Base-by-base conservation (phyloP, 148 eudicot species). In the Camellia sinensis region DNA sequence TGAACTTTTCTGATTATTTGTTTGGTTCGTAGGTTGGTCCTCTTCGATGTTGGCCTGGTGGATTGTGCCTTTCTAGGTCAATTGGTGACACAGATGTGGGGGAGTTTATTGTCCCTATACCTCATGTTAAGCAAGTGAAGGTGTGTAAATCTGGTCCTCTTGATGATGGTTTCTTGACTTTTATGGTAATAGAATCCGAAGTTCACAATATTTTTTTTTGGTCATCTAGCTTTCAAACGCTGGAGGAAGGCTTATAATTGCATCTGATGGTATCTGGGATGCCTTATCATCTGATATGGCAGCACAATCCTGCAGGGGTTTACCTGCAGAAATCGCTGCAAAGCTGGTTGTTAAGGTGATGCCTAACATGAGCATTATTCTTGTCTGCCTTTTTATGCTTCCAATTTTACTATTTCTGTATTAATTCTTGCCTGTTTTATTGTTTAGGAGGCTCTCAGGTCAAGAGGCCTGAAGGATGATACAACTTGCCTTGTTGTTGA, bases 61-160 rank as follows among this genome's bases (percentile, higher is more conserved):
- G 99, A 80, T 87, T 96, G 80, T 96, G 99, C 82, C 97, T 96
- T 70, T 96, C 98, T 46, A 87, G 99, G 83, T 96, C 99, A 37
- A 96, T 96, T 56, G 99, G 99, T 82, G 99, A 96, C 87, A 92
- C 95, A 29, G 99, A 96, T 84, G 99, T 96, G 63, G 99, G 99
- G 79, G 99, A 93, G 87, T 96, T 84, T 76, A 96, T 96, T 77
- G 98, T 96, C 81, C 99, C 99, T 22, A 84, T 96, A 77, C 99
- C 99, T 80, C 98, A 96, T 84, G 98, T 96, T 82, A 96, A 96
- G 93, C 99, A 96, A 93, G 99, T 96, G 81, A 96, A 93, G 91
- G 99, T 92, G 59, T 79, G 86, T 75, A 67, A 18, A 2, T 43
- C 63, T 60, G 68, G 44, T 44, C 65, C 6, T 44, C 7, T 52